Conservation (phyloP, 2,329 filamentous ascomycete species). For the Cladophialophora carrionii region DNA sequence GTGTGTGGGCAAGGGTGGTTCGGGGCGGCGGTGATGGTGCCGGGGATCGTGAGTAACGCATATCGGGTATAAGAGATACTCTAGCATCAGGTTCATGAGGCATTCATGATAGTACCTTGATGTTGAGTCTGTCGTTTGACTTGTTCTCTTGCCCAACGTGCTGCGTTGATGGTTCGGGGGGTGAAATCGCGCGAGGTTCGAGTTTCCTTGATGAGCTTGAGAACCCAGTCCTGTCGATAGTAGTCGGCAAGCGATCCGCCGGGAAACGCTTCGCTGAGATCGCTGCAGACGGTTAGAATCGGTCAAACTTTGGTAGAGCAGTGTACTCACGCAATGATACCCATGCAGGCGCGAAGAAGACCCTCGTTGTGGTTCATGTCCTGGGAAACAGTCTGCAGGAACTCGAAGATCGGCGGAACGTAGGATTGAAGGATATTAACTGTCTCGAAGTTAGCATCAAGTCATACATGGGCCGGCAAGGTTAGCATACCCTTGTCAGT, state of each 20-base stretch:
- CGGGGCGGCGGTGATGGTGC: constrained; percentile 28
- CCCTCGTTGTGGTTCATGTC: constrained; percentile 90
- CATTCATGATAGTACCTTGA: constrained; percentile 40
- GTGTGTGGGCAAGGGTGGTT: constrained; percentile 22
- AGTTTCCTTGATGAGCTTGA: constrained; percentile 85
- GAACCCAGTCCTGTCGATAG: constrained; percentile 92
- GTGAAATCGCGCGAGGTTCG: constrained; percentile 86
- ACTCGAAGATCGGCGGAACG: constrained; percentile 81
- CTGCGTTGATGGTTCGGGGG: constrained; percentile 84
- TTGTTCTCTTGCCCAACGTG: constrained; percentile 95
- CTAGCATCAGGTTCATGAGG: constrained; percentile 36
- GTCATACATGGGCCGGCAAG: constrained; percentile 12
- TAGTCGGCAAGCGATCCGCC: constrained; percentile 80
- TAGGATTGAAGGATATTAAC: constrained; percentile 67
- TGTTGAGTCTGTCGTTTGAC: constrained; percentile 76
- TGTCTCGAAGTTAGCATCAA: constrained; percentile 22
- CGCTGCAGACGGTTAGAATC: constrained; percentile 61
- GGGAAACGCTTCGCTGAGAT: constrained; percentile 91
- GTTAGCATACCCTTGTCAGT: constrained; percentile 50
- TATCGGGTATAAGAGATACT: constrained; percentile 26
- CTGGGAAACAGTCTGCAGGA: constrained; percentile 76
- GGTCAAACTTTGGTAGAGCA: constrained; percentile 27
- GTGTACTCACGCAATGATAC: constrained; percentile 84
- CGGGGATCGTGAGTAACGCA: constrained; percentile 29
- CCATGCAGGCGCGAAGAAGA: constrained; percentile 91